Conservation (phyloP, 176 grass and related monocot species). For the Microstegium vimineum region DNA sequence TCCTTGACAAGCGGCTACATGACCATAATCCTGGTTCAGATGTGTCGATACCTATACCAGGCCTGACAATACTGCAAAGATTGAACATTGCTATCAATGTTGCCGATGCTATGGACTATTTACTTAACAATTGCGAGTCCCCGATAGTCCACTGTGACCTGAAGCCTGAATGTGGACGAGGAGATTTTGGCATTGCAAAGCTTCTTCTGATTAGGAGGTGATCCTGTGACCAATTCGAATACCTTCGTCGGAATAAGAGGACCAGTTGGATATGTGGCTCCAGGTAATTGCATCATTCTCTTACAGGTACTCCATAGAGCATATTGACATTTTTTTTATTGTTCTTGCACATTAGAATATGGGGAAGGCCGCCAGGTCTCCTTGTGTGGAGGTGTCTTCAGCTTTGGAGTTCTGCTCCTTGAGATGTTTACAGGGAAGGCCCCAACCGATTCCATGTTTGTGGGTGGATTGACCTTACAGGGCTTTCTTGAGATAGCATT, state of each 20-base stretch:
- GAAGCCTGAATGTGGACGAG: slow-evolving; percentile 33
- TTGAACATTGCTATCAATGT: slow-evolving; percentile 37
- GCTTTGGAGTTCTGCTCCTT: slow-evolving; percentile 41
- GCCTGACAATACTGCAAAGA: not conserved
- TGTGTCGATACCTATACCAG: not conserved
- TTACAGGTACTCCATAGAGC: not conserved
- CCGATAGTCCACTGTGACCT: slow-evolving; percentile 52
- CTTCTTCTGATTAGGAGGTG: slow-evolving; percentile 4
- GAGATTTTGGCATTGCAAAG: slow-evolving; percentile 47
- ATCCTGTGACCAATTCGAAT: not conserved
- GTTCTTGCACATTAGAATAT: slow-evolving; percentile 28
- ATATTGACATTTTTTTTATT: not conserved
- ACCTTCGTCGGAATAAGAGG: slow-evolving; percentile 30
- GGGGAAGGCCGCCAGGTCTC: slow-evolving; percentile 5
- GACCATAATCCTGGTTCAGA: not conserved
- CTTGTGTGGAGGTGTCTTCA: slow-evolving; percentile 37
- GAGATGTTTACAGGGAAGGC: slow-evolving; percentile 51
- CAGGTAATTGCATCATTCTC: not conserved
- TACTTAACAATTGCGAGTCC: slow-evolving; percentile 27
- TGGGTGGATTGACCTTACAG: slow-evolving; percentile 29
- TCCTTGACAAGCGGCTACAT: slow-evolving; percentile 40
- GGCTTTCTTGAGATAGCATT: slow-evolving; percentile 2
- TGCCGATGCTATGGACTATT: slow-evolving; percentile 37
- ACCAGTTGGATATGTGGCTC: slow-evolving; percentile 53
- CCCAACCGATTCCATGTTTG: slow-evolving; percentile 35